Conservation (phyloP, 139 green algal genomes). For the Chlorella sp. region DNA sequence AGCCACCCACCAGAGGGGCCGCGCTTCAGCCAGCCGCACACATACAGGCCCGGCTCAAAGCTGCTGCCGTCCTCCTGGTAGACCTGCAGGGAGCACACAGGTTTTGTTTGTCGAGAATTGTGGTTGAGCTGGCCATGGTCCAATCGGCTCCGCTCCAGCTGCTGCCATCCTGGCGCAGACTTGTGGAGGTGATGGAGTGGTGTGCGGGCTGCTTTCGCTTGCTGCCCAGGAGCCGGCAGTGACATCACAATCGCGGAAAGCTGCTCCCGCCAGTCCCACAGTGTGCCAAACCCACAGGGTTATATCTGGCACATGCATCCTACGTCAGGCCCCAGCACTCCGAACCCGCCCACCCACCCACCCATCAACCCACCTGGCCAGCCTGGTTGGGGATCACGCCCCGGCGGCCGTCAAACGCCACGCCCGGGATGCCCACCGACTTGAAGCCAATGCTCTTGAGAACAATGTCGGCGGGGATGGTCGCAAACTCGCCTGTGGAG, state of each 20-base stretch:
- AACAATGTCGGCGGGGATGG: constrained; percentile 63
- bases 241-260: too few relatives aligned
- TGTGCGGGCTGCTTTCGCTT: too few relatives aligned
- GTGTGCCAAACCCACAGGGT: too few relatives aligned
- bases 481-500: constrained; percentile 47
- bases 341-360: neutral
- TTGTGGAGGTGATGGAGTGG: too few relatives aligned
- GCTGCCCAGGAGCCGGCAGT: too few relatives aligned
- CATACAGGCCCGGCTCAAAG: constrained; percentile 76
- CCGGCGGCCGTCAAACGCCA: constrained; percentile 72
- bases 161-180: too few relatives aligned
- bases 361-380: constrained; percentile 30
- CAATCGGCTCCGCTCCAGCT: too few relatives aligned
- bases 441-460: constrained; percentile 88
- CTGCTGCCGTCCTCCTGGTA: constrained; percentile 29
- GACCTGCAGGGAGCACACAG: constrained; percentile 64
- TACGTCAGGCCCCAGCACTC: neutral
- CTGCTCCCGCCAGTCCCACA: too few relatives aligned
- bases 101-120: too few relatives aligned
- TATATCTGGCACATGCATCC: too few relatives aligned
- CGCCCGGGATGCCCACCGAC: constrained; percentile 66
- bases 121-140: too few relatives aligned
- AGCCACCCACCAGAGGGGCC: constrained; percentile 65
- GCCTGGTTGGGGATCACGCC: constrained; percentile 76
- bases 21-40: constrained; percentile 89